These are phyloP conservation scores for Baudoinia panamericana DNA, from an alignment of 495 filamentous ascomycete genomes.

Conservation along the genomic window DNA sequence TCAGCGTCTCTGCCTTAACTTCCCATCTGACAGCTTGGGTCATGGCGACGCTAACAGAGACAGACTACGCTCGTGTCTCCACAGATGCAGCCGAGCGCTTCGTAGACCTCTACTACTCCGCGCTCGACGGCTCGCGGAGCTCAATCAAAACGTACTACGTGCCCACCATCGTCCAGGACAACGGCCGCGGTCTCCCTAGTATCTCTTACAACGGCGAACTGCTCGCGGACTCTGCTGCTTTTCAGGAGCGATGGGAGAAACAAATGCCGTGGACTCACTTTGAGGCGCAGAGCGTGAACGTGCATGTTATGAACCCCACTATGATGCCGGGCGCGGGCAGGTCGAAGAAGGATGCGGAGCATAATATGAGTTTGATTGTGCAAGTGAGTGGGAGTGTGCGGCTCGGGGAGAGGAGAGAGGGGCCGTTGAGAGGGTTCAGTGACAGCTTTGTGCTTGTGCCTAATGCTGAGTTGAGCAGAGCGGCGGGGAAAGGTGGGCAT, in stretches of 20 bases:
- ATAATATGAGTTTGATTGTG: conserved; percentile 57
- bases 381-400: conserved; percentile 54
- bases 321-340: conserved; percentile 30
- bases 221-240: conserved; percentile 40
- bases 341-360: conserved; percentile 26
- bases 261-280: conserved; percentile 48
- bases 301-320: conserved; percentile 57
- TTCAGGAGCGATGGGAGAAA: conserved; percentile 47
- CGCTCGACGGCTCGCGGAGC: conserved; percentile 41
- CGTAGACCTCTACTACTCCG: conserved; percentile 27
- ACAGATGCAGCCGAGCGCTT: conserved; percentile 24
- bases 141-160: conserved; percentile 47
- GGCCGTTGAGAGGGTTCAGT: conserved; percentile 50
- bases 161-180: conserved; percentile 30
- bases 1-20: too few relatives aligned
- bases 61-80: conserved; percentile 13
- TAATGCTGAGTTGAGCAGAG: conserved; percentile 45
- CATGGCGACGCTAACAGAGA: conserved; percentile 18
- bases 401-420: conserved; percentile 43
- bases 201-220: conserved; percentile 57
- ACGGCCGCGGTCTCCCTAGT: conserved; percentile 33
- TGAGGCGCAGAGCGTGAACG: conserved; percentile 55
- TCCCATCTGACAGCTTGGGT: too few relatives aligned
- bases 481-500: conserved; percentile 24
- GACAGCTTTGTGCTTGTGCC: conserved; percentile 68